Evolutionary conservation across 2,329 filamentous ascomycete species (phyloP), one percentile per base, ranked within the genome.

Genomic region (Botrytis aclada): DNA sequence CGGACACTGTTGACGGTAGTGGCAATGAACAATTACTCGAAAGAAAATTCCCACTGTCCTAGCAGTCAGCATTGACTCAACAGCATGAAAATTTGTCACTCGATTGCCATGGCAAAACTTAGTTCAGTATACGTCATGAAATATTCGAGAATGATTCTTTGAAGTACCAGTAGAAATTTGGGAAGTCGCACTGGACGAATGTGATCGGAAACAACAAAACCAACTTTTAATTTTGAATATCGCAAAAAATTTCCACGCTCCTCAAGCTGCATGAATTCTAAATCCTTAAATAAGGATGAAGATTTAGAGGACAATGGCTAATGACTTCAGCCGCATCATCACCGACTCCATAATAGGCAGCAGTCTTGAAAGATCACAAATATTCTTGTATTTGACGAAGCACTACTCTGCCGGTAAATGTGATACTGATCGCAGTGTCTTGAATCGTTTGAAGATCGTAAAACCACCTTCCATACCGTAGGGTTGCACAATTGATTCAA

Each of bases 41-140:
- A 37, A 8, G 7, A n/a, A 61, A 37, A 16, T 4, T 1, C 1
- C 2, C 2, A 61, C 2, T 61, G 25, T 39, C 25, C 2, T 16
- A 7, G n/a, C 4, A 14, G 58, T 39, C 22, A 37, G 22, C 12
- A 8, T 61, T 7, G 34, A 39, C 14, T 18, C 22, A 61, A 39
- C 3, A 14, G 34, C 20, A 39, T 25, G 0, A 25, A 4, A 0
- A 8, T 5, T 18, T 39, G 5, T 4, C 20, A 16, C 5, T 18
- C 37, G 6, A 14, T 39, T 25, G 25, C 34, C 0, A 16, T 8
- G 25, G 14, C 14, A 8, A 1, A 62, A 62, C 12, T 41, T 29
- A 3, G 1, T 41, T 62, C 4, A 14, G 14, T 25, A 25, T 62
- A 0, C n/a, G 22, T 37, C 22, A 41, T 39, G 18, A 8, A 62